phyloP scores from a whole-genome alignment of 495 filamentous ascomycete species.

The Xylaria sp. region DNA sequence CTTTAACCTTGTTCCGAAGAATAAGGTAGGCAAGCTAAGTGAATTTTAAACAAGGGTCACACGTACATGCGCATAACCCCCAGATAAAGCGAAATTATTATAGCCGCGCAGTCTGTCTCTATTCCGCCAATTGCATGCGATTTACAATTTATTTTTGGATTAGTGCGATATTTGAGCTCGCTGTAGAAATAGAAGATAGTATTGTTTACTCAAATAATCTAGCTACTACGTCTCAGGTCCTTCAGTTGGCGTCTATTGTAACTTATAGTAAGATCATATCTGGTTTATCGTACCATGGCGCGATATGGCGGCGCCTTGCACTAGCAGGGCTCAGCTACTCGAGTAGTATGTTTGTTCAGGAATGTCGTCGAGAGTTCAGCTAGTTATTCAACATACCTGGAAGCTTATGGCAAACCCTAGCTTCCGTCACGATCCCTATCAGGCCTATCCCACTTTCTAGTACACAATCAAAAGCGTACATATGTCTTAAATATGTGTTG shows the following conservation, averaged over 20 bases:
- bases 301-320: background rate
- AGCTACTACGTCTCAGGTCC: background rate
- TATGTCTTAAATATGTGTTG: background rate
- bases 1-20: background rate
- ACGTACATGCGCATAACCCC: background rate
- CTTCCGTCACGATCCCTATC: conserved; percentile 5
- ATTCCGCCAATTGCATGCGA: background rate
- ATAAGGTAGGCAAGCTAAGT: background rate
- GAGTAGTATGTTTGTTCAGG: background rate
- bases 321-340: background rate
- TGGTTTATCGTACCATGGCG: background rate
- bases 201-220: background rate
- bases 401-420: background rate
- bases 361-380: background rate
- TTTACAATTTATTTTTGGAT: background rate
- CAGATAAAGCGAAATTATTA: background rate
- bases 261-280: background rate
- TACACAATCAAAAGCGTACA: background rate
- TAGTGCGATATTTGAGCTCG: background rate
- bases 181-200: background rate
- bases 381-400: background rate
- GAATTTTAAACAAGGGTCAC: background rate
- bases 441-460: background rate
- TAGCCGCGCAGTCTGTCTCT: background rate
- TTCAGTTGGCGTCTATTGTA: background rate